These are phyloP conservation scores for Sapria himalayana DNA, from an alignment of 345 rosid genomes.

Conservation along the genomic window DNA sequence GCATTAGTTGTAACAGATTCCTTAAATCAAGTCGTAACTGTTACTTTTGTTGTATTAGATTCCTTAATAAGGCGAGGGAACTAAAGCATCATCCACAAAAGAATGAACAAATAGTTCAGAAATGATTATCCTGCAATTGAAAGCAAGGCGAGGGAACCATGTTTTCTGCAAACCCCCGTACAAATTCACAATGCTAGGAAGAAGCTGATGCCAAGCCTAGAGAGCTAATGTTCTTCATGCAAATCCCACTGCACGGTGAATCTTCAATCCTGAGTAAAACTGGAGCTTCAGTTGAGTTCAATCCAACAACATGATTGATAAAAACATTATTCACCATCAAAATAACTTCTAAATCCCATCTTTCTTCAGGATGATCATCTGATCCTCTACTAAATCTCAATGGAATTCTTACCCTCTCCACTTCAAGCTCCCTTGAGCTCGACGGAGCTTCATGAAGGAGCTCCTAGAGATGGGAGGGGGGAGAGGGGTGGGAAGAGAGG, in stretches of 20 bases:
- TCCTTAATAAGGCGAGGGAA: too few relatives aligned
- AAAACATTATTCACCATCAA: conserved; percentile 51
- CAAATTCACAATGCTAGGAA: conserved; percentile 62
- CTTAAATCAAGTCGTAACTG: too few relatives aligned
- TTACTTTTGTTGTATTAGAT: too few relatives aligned
- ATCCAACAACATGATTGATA: conserved; percentile 36
- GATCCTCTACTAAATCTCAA: conserved; percentile 76
- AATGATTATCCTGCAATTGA: conserved; percentile 30
- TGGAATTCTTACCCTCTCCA: conserved; percentile 78
- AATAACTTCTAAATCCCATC: conserved; percentile 69
- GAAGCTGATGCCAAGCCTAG: conserved; percentile 25
- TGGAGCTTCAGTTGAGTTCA: conserved; percentile 66
- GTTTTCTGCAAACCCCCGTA: conserved; percentile 39
- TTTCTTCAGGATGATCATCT: conserved; percentile 69
- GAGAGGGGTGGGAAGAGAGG: too few relatives aligned
- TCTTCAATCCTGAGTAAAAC: conserved; percentile 46
- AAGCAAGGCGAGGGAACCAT: conserved; percentile 52
- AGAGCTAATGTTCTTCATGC: conserved; percentile 54
- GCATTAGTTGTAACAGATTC: too few relatives aligned
- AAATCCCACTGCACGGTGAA: conserved; percentile 39
- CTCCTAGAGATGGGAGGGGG: too few relatives aligned
- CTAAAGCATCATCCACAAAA: too few relatives aligned
- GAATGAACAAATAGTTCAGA: conserved; percentile 21
- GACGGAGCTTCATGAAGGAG: too few relatives aligned
- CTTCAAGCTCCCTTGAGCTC: too few relatives aligned